Percentiles rank a stretch among this genome's conserved stretches.
Conservation (phyloP, 2,329 filamentous ascomycete species). For the Tolypocladium ovalisporum region DNA sequence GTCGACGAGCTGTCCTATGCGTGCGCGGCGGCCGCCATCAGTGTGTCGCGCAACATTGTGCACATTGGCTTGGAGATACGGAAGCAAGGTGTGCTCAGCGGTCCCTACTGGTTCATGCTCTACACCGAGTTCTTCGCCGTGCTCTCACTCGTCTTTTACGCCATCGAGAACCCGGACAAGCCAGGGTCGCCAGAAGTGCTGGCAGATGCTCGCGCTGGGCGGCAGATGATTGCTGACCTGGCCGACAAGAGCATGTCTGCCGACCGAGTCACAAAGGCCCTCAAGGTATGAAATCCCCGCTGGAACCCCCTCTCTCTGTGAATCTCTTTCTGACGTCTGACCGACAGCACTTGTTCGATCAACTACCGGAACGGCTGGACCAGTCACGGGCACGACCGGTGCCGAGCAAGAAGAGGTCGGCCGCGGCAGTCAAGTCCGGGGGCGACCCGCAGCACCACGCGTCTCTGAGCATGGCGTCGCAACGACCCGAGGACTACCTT, state of each 20-base stretch:
- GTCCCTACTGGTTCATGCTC: conserved; percentile 79
- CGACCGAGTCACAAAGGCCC: conserved; percentile 68
- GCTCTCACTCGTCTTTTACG: conserved; percentile 68
- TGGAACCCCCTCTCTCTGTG: conserved; percentile 19
- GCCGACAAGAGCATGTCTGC: conserved; percentile 81
- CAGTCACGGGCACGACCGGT: conserved; percentile 27
- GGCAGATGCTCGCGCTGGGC: conserved; percentile 74
- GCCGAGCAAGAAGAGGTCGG: conserved; percentile 45
- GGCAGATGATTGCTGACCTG: conserved; percentile 68
- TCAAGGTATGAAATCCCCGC: conserved; percentile 43
- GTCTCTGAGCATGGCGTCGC: conserved; percentile 19
- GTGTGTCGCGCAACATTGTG: conserved; percentile 61
- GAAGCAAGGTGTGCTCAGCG: conserved; percentile 62
- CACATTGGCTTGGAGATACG: conserved; percentile 73
- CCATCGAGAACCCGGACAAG: conserved; percentile 69
- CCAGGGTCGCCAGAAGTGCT: conserved; percentile 67
- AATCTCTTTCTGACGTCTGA: not conserved
- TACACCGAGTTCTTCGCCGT: conserved; percentile 78
- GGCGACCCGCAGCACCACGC: conserved; percentile 17
- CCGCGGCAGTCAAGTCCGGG: conserved; percentile 28
- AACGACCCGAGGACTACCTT: conserved; percentile 22
- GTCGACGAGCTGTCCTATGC: conserved; percentile 72
- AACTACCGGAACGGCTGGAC: conserved; percentile 64
- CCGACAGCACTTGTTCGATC: conserved; percentile 65
- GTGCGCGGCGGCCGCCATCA: conserved; percentile 52